Evolutionary conservation across 1,284 basidiomycete genomes (phyloP), one percentile per base, ranked within the genome.

Genomic region (Somion occarium): DNA sequence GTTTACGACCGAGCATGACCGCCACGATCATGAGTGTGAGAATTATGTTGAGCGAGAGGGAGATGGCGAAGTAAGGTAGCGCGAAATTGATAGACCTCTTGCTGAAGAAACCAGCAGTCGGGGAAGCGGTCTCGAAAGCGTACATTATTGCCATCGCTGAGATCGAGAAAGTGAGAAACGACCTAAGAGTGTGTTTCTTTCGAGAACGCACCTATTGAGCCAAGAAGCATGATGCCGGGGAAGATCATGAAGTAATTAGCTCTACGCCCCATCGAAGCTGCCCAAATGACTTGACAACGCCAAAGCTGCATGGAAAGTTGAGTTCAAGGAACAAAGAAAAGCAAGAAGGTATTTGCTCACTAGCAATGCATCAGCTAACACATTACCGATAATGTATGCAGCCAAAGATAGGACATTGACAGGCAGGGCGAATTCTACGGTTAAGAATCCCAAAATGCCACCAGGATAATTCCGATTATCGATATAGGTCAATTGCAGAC

Each of bases 21-120:
- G 48, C 52, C 7, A 69, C 66, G 34, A 75, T 71, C 20, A 72
- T 54, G 26, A 68, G 30, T 2, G 72, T 73, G 37, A 70, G 48
- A 18, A 73, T 34, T 27, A 73, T 58, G 58, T 70, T 75, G 50
- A 73, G 59, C 13, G 66, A 45, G 34, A 51, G 34, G 3, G 42
- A 34, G n/a, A 45, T 12, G 13, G 42, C 20, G 18, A 34, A 43
- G 48, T 49, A 49, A 13, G 48, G 48, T 11, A 50, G 20, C 5
- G 25, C 49, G 23, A 45, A 50, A n/a, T 38, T 45, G 49, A 45
- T 18, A 44, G 43, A 24, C 4, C 13, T 45, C 12, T 45, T 7
- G 19, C 20, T 25, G 42, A 37, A 45, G 27, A 50, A 23, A 26
- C 43, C 39, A 37, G 48, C 7, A 5, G 25, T 27, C 12, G 49